Evolutionary conservation across 139 green algal species (phyloP), one percentile per base, ranked within the genome.

Genomic region (Parachlorella kessleri): DNA sequence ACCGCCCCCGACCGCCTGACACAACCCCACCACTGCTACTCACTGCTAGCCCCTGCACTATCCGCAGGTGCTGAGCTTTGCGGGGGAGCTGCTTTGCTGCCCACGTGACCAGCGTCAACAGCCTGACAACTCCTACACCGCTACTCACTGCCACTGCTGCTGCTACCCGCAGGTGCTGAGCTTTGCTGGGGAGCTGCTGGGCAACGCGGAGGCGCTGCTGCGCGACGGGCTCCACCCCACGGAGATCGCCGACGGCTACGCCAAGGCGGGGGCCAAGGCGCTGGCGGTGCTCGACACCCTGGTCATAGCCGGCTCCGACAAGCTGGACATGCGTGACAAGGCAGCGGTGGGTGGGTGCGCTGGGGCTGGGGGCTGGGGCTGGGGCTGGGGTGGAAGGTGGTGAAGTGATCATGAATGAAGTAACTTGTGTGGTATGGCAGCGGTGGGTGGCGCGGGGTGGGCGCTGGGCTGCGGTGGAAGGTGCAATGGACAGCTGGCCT

Each of bases 191-290:
- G 97, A 99, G 90, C 85, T 99, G 82, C 89, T 99, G 53, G 70
- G 73, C 33, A 88, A 93, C 30, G 95, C 97, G 28, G 97, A 99
- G 83, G 83, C 82, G 36, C 85, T 99, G 55, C 88, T 99, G 48
- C 83, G 89, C 0, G 95, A 98, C 64, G 97, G 97, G 6, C 84
- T 99, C 70, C 94, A 98, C 76, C 92, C 96, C 1, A 87, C 88
- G 8, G 97, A 99, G 76, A 92, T 99, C 55, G 94, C 94, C 54
- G 96, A 98, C 33, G 97, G 97, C 30, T 99, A 99, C 79, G 78
- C 83, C 59, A 95, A 94, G 48, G 95, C 97, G 9, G 79, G 79
- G n/a, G 82, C 82, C 23, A 93, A 94, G 87, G 93, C 92, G 0
- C 84, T 99, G 70, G 88, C 95, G 72, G 80, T 95, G 10, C 82